Conservation (phyloP, 1,139 yeast species). For the Geotrichum phurueaensis region DNA sequence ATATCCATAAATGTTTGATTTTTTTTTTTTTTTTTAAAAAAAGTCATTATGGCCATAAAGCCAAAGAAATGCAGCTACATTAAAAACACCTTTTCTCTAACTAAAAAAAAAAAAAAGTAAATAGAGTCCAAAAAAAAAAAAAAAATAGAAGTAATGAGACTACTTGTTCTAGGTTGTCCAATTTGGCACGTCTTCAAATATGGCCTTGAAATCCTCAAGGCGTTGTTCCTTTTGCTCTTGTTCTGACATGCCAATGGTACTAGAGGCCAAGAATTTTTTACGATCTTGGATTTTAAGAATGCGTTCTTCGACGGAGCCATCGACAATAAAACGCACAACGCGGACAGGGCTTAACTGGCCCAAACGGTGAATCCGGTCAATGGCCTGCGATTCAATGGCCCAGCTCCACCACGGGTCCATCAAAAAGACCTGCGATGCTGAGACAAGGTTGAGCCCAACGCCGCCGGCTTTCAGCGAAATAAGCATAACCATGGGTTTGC, state of each 20-base stretch:
- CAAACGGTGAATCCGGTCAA: constrained; percentile 87
- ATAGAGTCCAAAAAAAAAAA: too few relatives aligned
- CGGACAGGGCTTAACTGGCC: constrained; percentile 74
- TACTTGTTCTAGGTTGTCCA: not conserved
- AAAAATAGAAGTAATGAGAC: too few relatives aligned
- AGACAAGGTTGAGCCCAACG: constrained; percentile 83
- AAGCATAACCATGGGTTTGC: constrained; percentile 47
- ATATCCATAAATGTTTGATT: too few relatives aligned
- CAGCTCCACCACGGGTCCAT: constrained; percentile 99
- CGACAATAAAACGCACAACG: constrained; percentile 74
- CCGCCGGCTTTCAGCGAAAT: constrained; percentile 91
- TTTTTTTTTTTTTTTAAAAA: too few relatives aligned
- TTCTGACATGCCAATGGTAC: constrained; percentile 70
- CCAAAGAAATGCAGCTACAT: too few relatives aligned
- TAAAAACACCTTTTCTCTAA: too few relatives aligned
- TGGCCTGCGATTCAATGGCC: constrained; percentile 90
- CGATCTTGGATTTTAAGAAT: constrained; percentile 85
- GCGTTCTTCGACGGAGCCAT: constrained; percentile 81
- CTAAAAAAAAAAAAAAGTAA: too few relatives aligned
- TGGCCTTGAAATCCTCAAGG: constrained; percentile 72
- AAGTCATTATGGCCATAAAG: too few relatives aligned
- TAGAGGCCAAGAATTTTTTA: constrained; percentile 75
- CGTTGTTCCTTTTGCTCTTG: constrained; percentile 66
- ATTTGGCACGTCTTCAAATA: constrained; percentile 47
- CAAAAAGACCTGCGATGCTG: constrained; percentile 80